A percentile compares a stretch with the other conserved stretches of the same genome.
Conservation (phyloP, 371 early-diverging fungal genomes). For the Amoeboaphelidium protococcarum region DNA sequence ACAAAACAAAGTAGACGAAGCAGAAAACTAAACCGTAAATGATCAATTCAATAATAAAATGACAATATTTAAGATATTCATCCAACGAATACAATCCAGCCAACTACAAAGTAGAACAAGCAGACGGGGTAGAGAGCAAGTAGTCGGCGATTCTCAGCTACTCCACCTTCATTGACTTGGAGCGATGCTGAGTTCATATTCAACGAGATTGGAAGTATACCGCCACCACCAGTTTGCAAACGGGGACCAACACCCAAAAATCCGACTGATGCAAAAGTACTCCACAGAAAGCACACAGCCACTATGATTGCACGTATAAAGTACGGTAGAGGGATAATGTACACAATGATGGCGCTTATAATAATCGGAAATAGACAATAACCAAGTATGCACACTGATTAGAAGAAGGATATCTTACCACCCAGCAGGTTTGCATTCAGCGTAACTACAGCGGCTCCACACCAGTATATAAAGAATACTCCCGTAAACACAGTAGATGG, state of each 20-base stretch:
- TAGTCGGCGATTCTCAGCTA: constrained; percentile 46
- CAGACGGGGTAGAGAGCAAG: constrained; percentile 74
- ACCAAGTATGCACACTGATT: constrained; percentile 75
- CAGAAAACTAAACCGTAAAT: no score
- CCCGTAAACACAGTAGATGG: constrained; percentile 58
- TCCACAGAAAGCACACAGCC: constrained; percentile 47
- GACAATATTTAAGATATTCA: no score
- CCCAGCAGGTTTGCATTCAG: constrained; percentile 74
- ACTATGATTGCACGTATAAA: constrained; percentile 39
- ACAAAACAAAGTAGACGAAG: no score
- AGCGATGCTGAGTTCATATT: no score
- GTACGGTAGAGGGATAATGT: constrained; percentile 31
- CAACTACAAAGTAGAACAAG: constrained; percentile 69
- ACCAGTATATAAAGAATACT: constrained; percentile 70
- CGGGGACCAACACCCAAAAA: constrained; percentile 55
- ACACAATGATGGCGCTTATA: constrained; percentile 34
- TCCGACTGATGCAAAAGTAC: constrained; percentile 65
- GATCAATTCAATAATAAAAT: no score
- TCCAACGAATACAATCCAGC: constrained; percentile 68
- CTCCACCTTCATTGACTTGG: no score
- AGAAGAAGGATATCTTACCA: constrained; percentile 76
- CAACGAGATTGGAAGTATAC: no score
- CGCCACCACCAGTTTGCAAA: no score
- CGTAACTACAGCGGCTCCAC: constrained; percentile 70
- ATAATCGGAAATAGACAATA: constrained; percentile 85